Evolutionary conservation across 208 protist species (phyloP).

Genomic region (Acanthamoeba lenticulata): DNA sequence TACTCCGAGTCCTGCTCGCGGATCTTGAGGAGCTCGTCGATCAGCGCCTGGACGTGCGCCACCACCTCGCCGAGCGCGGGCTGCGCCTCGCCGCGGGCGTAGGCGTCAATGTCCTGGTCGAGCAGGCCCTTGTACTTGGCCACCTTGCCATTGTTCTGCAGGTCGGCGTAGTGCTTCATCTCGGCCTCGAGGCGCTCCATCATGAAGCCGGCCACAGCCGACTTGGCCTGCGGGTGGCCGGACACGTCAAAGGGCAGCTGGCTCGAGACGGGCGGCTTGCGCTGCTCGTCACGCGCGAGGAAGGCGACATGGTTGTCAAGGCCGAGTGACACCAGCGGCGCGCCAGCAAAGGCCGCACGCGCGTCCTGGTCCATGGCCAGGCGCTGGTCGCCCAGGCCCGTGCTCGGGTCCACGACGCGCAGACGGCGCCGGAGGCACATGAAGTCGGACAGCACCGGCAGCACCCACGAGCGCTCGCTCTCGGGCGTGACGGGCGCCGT

Average conservation of each 20-base stretch:
- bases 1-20: slow-evolving; percentile 53
- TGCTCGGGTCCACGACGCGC: background rate
- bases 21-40: slow-evolving; percentile 22
- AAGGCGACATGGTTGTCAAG: slow-evolving; percentile 48
- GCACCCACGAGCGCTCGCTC: slow-evolving; percentile 54
- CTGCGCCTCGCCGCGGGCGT: background rate
- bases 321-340: slow-evolving; percentile 35
- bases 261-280: slow-evolving; percentile 35
- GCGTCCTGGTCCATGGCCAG: slow-evolving; percentile 9
- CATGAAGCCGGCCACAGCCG: slow-evolving; percentile 86
- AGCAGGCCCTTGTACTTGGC: slow-evolving; percentile 80
- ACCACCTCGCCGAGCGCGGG: background rate
- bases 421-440: slow-evolving; percentile 57
- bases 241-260: slow-evolving; percentile 89
- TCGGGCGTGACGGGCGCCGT: slow-evolving; percentile 42
- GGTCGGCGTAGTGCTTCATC: slow-evolving; percentile 83
- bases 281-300: slow-evolving; percentile 31
- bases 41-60: slow-evolving; percentile 26
- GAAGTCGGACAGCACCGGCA: slow-evolving; percentile 68
- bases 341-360: background rate
- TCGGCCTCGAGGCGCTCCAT: slow-evolving; percentile 89
- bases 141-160: slow-evolving; percentile 78
- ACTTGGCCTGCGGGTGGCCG: slow-evolving; percentile 72
- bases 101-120: slow-evolving; percentile 73
- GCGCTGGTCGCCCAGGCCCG: background rate